A percentile compares a stretch with the other conserved stretches of the same genome.
phyloP scores from a whole-genome alignment of 148 eudicot genomes.

The Vaccinium darrowii region DNA sequence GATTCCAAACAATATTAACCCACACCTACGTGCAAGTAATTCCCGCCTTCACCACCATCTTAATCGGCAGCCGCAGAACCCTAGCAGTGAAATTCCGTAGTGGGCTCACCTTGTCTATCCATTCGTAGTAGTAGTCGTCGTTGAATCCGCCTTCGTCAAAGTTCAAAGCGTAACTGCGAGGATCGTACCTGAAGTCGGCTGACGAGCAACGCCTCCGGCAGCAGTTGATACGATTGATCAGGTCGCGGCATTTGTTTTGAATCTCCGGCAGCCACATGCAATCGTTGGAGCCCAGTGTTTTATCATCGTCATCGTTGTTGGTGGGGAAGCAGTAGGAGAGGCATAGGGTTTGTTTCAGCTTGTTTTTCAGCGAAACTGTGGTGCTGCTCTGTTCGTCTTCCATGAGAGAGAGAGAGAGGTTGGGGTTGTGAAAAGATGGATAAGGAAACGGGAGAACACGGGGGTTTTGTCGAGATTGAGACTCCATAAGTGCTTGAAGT shows the following conservation, averaged over 20 bases:
- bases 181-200: conserved; percentile 47
- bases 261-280: too few species aligned
- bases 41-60: background rate
- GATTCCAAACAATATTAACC: background rate
- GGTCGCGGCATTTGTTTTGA: background rate
- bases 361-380: background rate
- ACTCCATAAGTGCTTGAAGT: conserved; percentile 84
- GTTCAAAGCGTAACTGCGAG: conserved; percentile 41
- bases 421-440: background rate
- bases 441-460: too few species aligned
- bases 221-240: conserved; percentile 4
- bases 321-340: background rate
- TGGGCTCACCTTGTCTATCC: background rate
- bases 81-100: conserved; percentile 31
- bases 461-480: conserved; percentile 27
- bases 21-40: background rate
- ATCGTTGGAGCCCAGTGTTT: too few species aligned
- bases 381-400: background rate
- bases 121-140: background rate
- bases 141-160: conserved; percentile 27
- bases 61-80: conserved; percentile 26
- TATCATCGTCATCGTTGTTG: too few species aligned
- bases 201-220: conserved; percentile 23
- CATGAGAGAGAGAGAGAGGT: background rate
- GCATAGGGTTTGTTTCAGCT: background rate